Conservation (phyloP, 176 grass and related monocot genomes). For the Chloris gayana region DNA sequence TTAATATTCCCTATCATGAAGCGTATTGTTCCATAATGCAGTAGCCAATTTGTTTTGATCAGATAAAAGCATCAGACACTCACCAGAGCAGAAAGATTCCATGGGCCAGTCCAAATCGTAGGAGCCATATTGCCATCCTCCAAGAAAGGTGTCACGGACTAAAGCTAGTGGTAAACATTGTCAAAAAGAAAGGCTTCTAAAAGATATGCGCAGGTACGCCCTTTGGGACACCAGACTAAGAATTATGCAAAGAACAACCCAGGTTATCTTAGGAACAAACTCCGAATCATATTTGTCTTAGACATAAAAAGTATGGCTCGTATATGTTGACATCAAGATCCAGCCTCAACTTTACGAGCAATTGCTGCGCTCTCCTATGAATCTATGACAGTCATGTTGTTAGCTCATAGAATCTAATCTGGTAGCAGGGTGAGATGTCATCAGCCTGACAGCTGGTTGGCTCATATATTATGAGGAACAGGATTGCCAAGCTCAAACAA, state of each 20-base stretch:
- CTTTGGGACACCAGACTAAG: conserved; percentile 26
- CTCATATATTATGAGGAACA: conserved; percentile 15
- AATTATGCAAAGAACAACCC: conserved; percentile 9
- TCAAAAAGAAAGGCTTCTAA: conserved; percentile 6
- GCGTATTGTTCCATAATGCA: conserved; percentile 22
- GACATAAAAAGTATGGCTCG: neutral
- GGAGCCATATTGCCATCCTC: conserved; percentile 38
- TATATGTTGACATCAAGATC: conserved; percentile 15
- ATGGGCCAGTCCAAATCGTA: conserved; percentile 45
- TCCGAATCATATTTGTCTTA: conserved; percentile 1
- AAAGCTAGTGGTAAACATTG: conserved; percentile 30
- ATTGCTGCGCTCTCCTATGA: conserved; percentile 3
- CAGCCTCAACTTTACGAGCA: conserved; percentile 26
- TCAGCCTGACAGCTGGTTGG: conserved; percentile 25
- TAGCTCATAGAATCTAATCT: conserved; percentile 33
- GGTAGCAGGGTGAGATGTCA: conserved; percentile 43
- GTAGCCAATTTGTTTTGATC: conserved; percentile 23
- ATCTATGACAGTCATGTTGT: conserved; percentile 14
- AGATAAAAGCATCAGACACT: conserved; percentile 18
- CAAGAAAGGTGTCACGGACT: conserved; percentile 22
- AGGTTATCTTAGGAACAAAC: conserved; percentile 20
- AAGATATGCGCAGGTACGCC: conserved; percentile 17
- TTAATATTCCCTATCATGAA: conserved; percentile 17
- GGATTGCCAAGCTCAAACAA: neutral
- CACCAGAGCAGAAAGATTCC: conserved; percentile 39